Conservation (phyloP, 805 yeast genomes). For the Pichia deserticola region DNA sequence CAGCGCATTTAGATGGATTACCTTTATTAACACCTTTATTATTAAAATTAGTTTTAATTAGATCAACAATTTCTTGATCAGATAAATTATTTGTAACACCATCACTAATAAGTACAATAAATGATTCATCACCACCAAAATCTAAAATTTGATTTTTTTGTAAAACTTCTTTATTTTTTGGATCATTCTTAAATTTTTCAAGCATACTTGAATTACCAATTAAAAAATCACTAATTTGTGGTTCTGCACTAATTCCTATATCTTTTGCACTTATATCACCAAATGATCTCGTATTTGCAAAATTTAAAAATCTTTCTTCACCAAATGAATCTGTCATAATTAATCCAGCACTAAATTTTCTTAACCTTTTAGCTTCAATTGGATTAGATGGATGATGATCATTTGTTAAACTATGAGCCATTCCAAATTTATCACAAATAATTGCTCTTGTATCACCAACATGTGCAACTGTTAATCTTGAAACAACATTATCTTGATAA, state of each 20-base stretch:
- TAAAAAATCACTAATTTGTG: constrained; percentile 66
- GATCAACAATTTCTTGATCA: constrained; percentile 89
- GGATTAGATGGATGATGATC: constrained; percentile 86
- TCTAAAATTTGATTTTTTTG: constrained; percentile 20
- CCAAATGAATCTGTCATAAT: constrained; percentile 89
- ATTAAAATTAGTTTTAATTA: constrained; percentile 62
- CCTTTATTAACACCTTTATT: constrained; percentile 62
- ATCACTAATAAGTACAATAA: constrained; percentile 75
- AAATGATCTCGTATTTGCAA: constrained; percentile 90
- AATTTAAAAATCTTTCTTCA: constrained; percentile 68
- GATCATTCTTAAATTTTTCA: constrained; percentile 19
- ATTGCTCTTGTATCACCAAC: constrained; percentile 90
- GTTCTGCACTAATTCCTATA: constrained; percentile 86
- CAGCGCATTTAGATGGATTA: constrained; percentile 79
- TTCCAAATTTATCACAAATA: constrained; percentile 73
- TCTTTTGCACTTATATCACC: constrained; percentile 81
- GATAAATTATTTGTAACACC: constrained; percentile 76
- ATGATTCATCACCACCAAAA: constrained; percentile 82
- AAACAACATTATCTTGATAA: constrained; percentile 59
- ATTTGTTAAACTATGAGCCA: constrained; percentile 69
- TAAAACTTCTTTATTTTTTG: constrained; percentile 13
- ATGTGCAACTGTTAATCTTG: constrained; percentile 74
- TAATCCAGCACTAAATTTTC: constrained; percentile 53
- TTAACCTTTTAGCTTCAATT: constrained; percentile 64
- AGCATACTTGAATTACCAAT: constrained; percentile 54